Evolutionary conservation across 2,329 filamentous ascomycete species (phyloP), one percentile per base, ranked within the genome.

Genomic region (Cercospora nicotianae): DNA sequence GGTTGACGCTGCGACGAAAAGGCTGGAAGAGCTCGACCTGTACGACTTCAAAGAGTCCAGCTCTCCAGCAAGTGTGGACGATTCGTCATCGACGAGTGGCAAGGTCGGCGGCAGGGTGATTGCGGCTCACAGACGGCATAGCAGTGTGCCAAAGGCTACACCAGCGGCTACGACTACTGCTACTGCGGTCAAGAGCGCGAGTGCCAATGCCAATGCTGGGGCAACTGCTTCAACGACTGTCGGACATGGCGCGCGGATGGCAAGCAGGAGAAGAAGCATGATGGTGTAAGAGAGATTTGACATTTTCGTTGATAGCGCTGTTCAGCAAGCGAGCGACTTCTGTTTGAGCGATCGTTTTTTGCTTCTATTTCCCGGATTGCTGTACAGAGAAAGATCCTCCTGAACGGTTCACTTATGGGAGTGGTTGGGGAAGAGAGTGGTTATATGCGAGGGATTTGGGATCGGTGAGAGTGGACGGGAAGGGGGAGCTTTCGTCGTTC

Each of bases 211-310:
- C 8, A 31, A 16, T 57, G 20, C 20, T 6, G 66, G 62, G 26
- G 42, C 58, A 45, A 36, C 55, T 30, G 16, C 64, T 48, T 12
- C 61, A 7, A 51, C 63, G 10, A 45, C 55, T 2, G 20, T 12
- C 18, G 28, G 36, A 31, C 69, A 53, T 45, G 55, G 33, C 1
- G 63, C 65, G 33, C 64, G 68, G 57, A 42, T 67, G 33, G 79
- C 78, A 16, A 82, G 78, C 63, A 68, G 77, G 64, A 66, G 77
- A 67, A 69, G 75, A 67, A 78, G 77, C 68, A 78, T 78, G 77
- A 75, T 78, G 74, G 60, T 78, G 30, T 77, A 72, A 71, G 61
- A 20, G 45, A 7, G 3, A 13, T 13, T 26, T 26, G 45, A 51
- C 18, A 23, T 51, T 51, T 51, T 51, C 20, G 53, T 58, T n/a